Base-by-base conservation (phyloP, 2,329 filamentous ascomycete genomes). In the Cytospora schulzeri region DNA sequence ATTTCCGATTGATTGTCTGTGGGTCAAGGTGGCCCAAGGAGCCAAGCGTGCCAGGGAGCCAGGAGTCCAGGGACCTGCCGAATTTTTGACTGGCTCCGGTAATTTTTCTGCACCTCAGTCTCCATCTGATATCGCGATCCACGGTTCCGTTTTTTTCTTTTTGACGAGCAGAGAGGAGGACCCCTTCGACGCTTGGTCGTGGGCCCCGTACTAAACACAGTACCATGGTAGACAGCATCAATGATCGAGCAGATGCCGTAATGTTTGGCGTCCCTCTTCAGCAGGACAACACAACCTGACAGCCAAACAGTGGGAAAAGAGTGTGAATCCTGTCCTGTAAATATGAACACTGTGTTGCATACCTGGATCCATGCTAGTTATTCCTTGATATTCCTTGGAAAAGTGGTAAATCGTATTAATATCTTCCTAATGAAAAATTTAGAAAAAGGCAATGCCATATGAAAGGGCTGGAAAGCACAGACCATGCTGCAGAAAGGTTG, bases 71-170 rank as follows among this genome's bases (percentile, higher is more conserved):
- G 51, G 50, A 61, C 50, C 45, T 61, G 33, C 59, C 59, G 51
- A 55, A 54, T 57, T 55, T 63, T 65, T 62, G 61, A 53, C 63
- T 58, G 24, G 54, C n/a, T 31, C 50, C 50, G 35, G 52, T 45
- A 51, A 24, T 58, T 55, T 59, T 60, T 50, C 41, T 65, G 60
- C 54, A 53, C 28, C 29, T 17, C 31, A 48, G 35, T 64, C 48
- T 57, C 60, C 60, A 62, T 63, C 60, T 64, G 60, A 63, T 65
- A 63, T 65, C 60, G 64, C 55, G 64, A 65, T 65, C 64, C 55
- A 58, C 60, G 50, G 53, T 45, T 53, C 45, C 22, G 7, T 38
- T 38, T 14, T n/a, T 61, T 45, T 56, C 24, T 15, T 56, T 22
- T 56, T 15, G 31, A 19, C 58, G 9, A 48, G 45, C 11, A 22